Conservation (phyloP, 306 rosid genomes). For the Sindora glabra region DNA sequence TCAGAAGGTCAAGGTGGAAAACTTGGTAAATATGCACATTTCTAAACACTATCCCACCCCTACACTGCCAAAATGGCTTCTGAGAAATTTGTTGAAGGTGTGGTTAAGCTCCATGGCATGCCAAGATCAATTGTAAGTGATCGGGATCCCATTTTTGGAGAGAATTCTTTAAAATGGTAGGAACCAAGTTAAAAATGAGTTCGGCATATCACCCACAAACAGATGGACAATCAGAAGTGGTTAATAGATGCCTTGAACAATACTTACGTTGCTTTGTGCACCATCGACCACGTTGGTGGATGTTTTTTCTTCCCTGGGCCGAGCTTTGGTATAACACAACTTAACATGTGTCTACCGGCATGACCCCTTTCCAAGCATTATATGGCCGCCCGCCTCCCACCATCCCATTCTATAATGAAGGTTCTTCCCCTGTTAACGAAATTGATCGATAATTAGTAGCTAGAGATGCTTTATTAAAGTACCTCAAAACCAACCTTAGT, state of each 20-base stretch:
- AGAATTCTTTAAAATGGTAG: not conserved
- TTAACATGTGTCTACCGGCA: not conserved
- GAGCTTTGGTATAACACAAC: not conserved
- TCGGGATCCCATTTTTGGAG: not conserved
- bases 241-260: no score
- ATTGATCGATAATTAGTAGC: not conserved
- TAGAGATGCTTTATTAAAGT: not conserved
- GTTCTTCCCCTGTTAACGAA: not conserved
- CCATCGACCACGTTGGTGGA: no score
- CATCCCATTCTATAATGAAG: not conserved
- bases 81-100: not conserved
- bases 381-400: not conserved
- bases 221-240: no score
- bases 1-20: no score
- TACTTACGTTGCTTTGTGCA: no score
- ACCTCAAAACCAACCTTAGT: not conserved
- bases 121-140: not conserved
- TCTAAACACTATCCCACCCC: not conserved
- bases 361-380: not conserved
- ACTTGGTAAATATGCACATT: not conserved
- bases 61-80: not conserved
- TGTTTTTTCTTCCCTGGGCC: not conserved
- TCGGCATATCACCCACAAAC: no score
- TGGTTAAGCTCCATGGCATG: not conserved
- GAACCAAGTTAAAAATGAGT: no score